Evolutionary conservation across 805 yeast genomes (phyloP).

Genomic region (Kazachstania africana): DNA sequence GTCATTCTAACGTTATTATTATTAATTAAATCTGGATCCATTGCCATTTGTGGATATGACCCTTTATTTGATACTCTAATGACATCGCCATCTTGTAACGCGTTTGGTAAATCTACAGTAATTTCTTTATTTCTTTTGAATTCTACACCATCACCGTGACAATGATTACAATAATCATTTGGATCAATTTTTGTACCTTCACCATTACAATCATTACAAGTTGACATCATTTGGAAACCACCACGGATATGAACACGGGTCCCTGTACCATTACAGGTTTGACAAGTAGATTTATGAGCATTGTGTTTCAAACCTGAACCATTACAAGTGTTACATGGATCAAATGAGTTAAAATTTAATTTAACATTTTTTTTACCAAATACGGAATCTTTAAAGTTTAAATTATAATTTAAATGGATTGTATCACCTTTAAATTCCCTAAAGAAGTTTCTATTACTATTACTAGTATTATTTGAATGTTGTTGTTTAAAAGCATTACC

Average conservation of each 20-base stretch:
- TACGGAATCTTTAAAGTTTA: constrained; percentile 77
- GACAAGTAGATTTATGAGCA: constrained; percentile 60
- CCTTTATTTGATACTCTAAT: constrained; percentile 82
- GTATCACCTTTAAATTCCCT: constrained; percentile 85
- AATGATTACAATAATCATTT: constrained; percentile 58
- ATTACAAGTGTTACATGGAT: constrained; percentile 64
- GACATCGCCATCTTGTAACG: constrained; percentile 77
- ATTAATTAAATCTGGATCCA: constrained; percentile 42
- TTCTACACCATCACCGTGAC: constrained; percentile 85
- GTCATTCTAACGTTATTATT: constrained; percentile 41
- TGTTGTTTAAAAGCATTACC: constrained; percentile 36
- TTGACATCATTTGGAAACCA: constrained; percentile 93
- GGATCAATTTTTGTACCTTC: constrained; percentile 67
- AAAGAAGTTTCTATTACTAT: constrained; percentile 21
- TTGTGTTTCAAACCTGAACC: constrained; percentile 81
- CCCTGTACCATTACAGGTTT: constrained; percentile 88
- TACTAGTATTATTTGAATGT: constrained; percentile 27
- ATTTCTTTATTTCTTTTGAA: constrained; percentile 52
- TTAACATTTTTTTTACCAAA: constrained; percentile 58
- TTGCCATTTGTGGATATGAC: constrained; percentile 71
- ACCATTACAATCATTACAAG: constrained; percentile 82
- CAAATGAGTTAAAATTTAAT: constrained; percentile 62
- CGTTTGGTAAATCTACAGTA: constrained; percentile 76
- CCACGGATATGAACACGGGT: constrained; percentile 76
- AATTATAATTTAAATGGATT: constrained; percentile 62